phyloP scores from a whole-genome alignment of 2,329 filamentous ascomycete genomes.

The Fusarium mangiferae region DNA sequence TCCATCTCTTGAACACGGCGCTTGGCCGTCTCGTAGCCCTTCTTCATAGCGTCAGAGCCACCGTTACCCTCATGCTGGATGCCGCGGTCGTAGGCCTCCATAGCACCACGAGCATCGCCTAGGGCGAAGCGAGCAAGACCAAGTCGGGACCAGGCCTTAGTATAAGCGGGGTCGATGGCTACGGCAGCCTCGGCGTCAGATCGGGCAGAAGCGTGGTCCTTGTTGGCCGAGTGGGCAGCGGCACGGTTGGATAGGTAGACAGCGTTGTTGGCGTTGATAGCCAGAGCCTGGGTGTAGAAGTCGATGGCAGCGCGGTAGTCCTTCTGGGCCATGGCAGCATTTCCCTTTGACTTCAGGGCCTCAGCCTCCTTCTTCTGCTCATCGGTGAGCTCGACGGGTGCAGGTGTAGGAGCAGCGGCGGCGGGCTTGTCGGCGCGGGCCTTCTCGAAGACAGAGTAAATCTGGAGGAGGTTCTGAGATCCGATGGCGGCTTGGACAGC shows the following conservation, averaged over 20 bases:
- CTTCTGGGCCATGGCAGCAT: slow-evolving; percentile 94
- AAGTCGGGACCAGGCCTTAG: slow-evolving; percentile 95
- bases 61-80: slow-evolving; percentile 95
- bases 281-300: slow-evolving; percentile 87
- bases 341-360: slow-evolving; percentile 87
- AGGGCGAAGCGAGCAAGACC: slow-evolving; percentile 92
- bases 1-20: slow-evolving; percentile 85
- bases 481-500: slow-evolving; percentile 82
- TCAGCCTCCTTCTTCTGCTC: slow-evolving; percentile 84
- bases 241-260: slow-evolving; percentile 99
- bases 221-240: slow-evolving; percentile 86
- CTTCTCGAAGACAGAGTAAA: slow-evolving; percentile 97
- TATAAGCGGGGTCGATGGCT: slow-evolving; percentile 88
- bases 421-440: slow-evolving; percentile 64
- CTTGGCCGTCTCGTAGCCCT: slow-evolving; percentile 94
- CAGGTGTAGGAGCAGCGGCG: slow-evolving; percentile 46
- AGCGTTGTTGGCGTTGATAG: slow-evolving; percentile 83
- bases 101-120: slow-evolving; percentile 88
- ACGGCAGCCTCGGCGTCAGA: slow-evolving; percentile 93
- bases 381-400: slow-evolving; percentile 53
- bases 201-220: slow-evolving; percentile 85
- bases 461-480: slow-evolving; percentile 85
- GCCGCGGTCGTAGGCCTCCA: slow-evolving; percentile 93
- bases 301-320: slow-evolving; percentile 87
- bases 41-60: slow-evolving; percentile 96